Base-by-base conservation (phyloP, 495 filamentous ascomycete species). In the Xylaria grammica region DNA sequence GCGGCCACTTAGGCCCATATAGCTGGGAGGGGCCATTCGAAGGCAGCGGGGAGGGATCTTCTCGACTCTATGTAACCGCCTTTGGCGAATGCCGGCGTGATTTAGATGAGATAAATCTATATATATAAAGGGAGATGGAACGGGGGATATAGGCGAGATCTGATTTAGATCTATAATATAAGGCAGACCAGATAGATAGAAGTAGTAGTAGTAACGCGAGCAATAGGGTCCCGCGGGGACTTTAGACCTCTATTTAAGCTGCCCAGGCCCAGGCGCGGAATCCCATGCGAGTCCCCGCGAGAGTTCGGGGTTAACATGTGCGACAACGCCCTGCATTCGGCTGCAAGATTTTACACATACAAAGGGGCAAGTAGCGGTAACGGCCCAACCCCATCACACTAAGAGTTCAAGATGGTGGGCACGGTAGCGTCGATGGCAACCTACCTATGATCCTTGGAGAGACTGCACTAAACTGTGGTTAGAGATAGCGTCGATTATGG, bases 1-100 rank as follows among this genome's bases (percentile, higher is more conserved):
- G 69, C 77, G 81, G 74, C 89, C 90, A 44, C 79, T 83, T 62
- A 91, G 81, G 74, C 90, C 90, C 73, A 86, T 83, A 70, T 80
- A 90, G 19, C 45, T 77, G 57, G 79, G 79, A 68, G 75, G 68
- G 30, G 75, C 69, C 79, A 82, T 81, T 17, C 65, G 74, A 52
- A 55, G 45, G 63, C 50, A 36, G 27, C n/a, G 46, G 46, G 36
- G 49, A 58, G 17, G 2, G 27, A 34, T 24, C 44, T 59, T 19
- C 60, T 29, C 50, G 60, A 57, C 32, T 49, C 30, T 13, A 26
- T 46, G 10, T 26, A 24, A 50, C 4, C 52, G 22, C 53, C 44
- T n/a, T 13, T 17, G 19, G 26, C 22, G 10, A 30, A 20, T 7
- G 8, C 27, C 50, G 27, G 36, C 36, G 40, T 29, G 29, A n/a